A percentile compares a stretch with the other conserved stretches of the same genome.
These are phyloP conservation scores for Saccharum officinarum DNA, from an alignment of 176 grass and related monocot genomes.

Conservation along the genomic window DNA sequence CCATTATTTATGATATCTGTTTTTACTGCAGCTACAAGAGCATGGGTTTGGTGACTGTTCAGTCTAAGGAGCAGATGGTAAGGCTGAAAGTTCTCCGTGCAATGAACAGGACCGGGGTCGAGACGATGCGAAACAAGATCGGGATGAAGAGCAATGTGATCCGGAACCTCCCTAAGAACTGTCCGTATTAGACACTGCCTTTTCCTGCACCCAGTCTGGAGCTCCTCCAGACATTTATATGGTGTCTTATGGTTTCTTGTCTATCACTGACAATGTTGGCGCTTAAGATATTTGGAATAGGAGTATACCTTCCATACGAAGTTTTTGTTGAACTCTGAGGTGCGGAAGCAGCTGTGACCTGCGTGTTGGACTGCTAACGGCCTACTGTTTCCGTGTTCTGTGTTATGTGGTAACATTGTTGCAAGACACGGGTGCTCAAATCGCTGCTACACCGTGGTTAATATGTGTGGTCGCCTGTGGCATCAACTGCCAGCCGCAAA, in stretches of 20 bases:
- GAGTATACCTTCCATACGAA: background rate
- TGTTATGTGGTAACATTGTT: background rate
- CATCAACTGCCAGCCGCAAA: background rate
- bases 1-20: background rate
- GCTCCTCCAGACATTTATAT: background rate
- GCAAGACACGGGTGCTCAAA: background rate
- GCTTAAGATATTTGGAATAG: background rate
- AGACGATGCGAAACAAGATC: slow-evolving; percentile 77
- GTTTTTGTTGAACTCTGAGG: background rate
- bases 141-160: slow-evolving; percentile 95
- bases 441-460: background rate
- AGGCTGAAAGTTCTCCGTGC: slow-evolving; percentile 82
- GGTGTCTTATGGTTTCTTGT: slow-evolving; percentile 1
- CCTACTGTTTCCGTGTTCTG: background rate
- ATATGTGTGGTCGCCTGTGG: background rate
- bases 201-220: background rate
- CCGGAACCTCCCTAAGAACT: slow-evolving; percentile 92
- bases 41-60: slow-evolving; percentile 90
- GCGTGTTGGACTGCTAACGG: background rate
- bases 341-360: no score
- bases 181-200: slow-evolving; percentile 51
- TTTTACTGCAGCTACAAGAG: slow-evolving; percentile 59
- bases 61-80: slow-evolving; percentile 78
- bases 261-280: background rate
- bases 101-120: slow-evolving; percentile 72